Percentiles rank a stretch among this genome's conserved stretches.
Conservation (phyloP, 2,329 filamentous ascomycete genomes). For the Colletotrichum sp. region DNA sequence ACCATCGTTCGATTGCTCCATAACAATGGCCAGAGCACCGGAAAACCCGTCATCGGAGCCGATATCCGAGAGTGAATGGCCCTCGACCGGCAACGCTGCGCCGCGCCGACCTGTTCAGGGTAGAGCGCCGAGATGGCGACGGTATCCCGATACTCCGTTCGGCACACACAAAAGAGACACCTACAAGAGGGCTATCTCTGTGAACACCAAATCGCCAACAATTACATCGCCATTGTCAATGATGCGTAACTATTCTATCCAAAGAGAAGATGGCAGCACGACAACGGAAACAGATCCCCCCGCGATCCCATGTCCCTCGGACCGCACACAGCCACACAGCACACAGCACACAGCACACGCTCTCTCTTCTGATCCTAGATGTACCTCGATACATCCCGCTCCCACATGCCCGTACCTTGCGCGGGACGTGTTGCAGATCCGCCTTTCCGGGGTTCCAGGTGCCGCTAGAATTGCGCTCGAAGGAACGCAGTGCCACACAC, state of each 20-base stretch:
- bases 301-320: not conserved
- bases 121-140: not conserved
- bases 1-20: not conserved
- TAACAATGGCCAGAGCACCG: not conserved
- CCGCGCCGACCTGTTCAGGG: not conserved
- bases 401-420: conserved; percentile 11
- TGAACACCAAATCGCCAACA: not conserved
- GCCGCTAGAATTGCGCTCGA: conserved; percentile 9
- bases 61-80: not conserved
- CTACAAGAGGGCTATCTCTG: no score
- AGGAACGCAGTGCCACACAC: not conserved
- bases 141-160: not conserved
- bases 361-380: not conserved
- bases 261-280: not conserved
- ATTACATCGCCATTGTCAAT: not conserved
- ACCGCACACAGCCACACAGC: conserved; percentile 4
- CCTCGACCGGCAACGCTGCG: not conserved
- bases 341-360: not conserved
- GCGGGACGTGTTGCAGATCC: conserved; percentile 18
- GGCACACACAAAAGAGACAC: not conserved
- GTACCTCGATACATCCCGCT: not conserved
- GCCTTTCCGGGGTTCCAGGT: conserved; percentile 16
- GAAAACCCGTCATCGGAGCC: not conserved
- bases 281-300: not conserved
- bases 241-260: not conserved